Evolutionary conservation across 2,329 filamentous ascomycete species (phyloP).

Genomic region (Colletotrichum sp.): DNA sequence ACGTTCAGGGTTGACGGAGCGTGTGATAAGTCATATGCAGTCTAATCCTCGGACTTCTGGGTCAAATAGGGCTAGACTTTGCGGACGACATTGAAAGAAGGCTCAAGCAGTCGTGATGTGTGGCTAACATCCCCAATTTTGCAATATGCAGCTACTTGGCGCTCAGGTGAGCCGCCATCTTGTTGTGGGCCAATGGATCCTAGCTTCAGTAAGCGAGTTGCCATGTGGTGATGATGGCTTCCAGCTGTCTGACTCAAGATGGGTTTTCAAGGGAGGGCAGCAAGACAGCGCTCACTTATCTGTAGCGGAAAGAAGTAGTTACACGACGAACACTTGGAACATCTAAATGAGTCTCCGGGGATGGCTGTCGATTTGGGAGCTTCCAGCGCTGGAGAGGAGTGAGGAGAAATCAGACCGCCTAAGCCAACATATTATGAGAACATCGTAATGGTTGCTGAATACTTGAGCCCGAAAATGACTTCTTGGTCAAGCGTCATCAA

Average conservation of each 20-base stretch:
- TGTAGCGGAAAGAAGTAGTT: accelerated
- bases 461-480: not conserved
- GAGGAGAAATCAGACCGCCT: not conserved
- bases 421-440: not conserved
- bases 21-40: not conserved
- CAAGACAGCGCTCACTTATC: accelerated
- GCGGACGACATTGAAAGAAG: not conserved
- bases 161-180: not conserved
- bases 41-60: not conserved
- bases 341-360: accelerated
- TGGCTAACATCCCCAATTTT: not conserved
- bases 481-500: not conserved
- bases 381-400: not conserved
- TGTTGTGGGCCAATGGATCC: not conserved
- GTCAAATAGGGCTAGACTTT: not conserved
- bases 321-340: not conserved
- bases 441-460: not conserved
- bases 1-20: accelerated
- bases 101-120: not conserved
- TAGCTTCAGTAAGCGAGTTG: not conserved
- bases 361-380: not conserved
- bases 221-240: not conserved
- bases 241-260: not conserved
- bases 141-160: not conserved
- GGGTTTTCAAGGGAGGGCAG: not conserved